These are phyloP conservation scores for Trichosporon sp. DNA, from an alignment of 1,284 basidiomycete species.

Conservation along the genomic window DNA sequence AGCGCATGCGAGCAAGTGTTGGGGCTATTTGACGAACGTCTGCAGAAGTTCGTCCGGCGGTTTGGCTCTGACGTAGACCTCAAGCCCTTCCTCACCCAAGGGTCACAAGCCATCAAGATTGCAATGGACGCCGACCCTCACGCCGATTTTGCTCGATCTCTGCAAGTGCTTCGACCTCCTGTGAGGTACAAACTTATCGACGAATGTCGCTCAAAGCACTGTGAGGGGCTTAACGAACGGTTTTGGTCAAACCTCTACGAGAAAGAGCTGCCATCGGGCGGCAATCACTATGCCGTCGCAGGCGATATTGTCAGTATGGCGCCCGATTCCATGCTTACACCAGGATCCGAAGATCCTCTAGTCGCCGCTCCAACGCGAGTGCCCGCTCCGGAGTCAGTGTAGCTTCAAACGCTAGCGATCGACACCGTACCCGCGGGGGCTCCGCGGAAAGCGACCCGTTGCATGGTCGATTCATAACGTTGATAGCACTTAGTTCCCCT, in stretches of 20 bases:
- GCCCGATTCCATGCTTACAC: no score
- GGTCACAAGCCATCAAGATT: background rate
- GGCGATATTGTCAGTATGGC: no score
- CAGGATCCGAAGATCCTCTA: no score
- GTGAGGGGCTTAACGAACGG: background rate
- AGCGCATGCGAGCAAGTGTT: background rate
- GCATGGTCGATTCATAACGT: no score
- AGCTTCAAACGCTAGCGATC: no score
- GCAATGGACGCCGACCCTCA: background rate
- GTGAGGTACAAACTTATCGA: background rate
- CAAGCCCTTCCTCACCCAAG: background rate
- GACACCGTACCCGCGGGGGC: no score
- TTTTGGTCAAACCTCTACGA: background rate
- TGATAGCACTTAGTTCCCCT: no score
- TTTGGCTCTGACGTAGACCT: background rate
- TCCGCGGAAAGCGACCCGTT: no score
- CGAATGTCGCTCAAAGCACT: background rate
- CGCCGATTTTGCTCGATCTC: background rate
- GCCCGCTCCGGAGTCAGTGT: no score
- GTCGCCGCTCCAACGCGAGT: no score
- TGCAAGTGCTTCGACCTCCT: no score
- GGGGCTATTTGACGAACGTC: background rate
- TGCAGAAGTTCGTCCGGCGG: background rate
- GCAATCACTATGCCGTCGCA: background rate
- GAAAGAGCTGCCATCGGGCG: background rate